phyloP scores from a whole-genome alignment of 164 flowering plant genomes.

The Sextonia rubra region DNA sequence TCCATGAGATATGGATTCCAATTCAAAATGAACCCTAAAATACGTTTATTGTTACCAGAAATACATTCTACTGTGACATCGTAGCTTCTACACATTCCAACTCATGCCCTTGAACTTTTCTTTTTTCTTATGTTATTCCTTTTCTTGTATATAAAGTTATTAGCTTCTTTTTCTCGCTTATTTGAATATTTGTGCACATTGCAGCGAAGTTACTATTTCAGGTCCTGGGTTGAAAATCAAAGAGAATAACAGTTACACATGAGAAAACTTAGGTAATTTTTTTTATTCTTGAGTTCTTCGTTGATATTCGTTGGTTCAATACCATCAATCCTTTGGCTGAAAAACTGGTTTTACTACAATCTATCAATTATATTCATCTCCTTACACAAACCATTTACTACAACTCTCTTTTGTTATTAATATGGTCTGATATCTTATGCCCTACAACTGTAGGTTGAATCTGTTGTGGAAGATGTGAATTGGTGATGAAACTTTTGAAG shows the following conservation, averaged over 20 bases:
- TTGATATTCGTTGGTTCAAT: neutral
- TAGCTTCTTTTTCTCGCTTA: neutral
- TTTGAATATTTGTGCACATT: constrained; percentile 47
- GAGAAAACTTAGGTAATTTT: constrained; percentile 90
- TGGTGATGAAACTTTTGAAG: too few relatives aligned
- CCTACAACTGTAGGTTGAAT: too few relatives aligned
- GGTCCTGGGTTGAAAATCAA: constrained; percentile 92
- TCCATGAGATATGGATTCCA: too few relatives aligned
- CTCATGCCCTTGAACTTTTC: too few relatives aligned
- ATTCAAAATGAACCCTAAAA: too few relatives aligned
- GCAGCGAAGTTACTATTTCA: constrained; percentile 83
- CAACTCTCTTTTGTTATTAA: neutral
- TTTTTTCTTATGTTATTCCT: neutral
- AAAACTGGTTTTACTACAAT: neutral
- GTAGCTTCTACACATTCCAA: too few relatives aligned
- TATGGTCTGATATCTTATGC: too few relatives aligned
- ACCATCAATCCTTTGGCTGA: neutral
- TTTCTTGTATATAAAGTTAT: neutral
- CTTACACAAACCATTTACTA: neutral
- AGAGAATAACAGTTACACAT: constrained; percentile 90
- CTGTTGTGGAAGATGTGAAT: too few relatives aligned
- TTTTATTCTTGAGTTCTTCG: neutral
- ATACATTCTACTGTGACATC: too few relatives aligned
- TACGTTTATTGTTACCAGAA: too few relatives aligned
- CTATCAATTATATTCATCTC: neutral